Evolutionary conservation across 225 moss, liverwort and hornwort species (phyloP), one percentile per base, ranked within the genome.

Genomic region (Pleurozium schreberi): DNA sequence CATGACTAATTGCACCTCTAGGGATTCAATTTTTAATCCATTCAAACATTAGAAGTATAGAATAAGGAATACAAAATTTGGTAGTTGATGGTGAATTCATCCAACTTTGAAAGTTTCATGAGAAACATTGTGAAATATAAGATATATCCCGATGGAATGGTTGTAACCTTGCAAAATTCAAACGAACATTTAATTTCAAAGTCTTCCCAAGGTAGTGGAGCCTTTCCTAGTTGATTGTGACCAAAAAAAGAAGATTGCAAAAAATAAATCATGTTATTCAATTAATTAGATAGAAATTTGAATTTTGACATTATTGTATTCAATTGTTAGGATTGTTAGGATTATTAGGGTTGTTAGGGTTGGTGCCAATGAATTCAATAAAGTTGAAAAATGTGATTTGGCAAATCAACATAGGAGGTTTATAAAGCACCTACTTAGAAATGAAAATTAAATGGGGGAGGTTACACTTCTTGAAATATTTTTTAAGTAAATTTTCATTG

Each of bases 321-420:
- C 8, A 14, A 4, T 14, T 1, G 69, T 69, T 1, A 25, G 0
- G 14, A 4, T 40, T 69, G 7, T 69, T 0, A 40, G 1, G 14
- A 6, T 14, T 1, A 40, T 69, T 1, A 25, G 0, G 14, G 4
- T 40, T 69, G 7, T 69, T 0, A 40, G 1, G 14, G 7, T 40
- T 69, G 23, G 22, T 68, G 1, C 13, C 7, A 8, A 12, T 4
- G 7, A 68, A n/a, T n/a, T 68, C 4, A 22, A 38, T 67, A 67
- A 38, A 22, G 21, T n/a, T 38, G 0, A 2, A 15, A 68, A n/a
- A 21, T 38, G 68, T 68, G n/a, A 68, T 68, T n/a, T n/a, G 1
- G 0, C 3, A 68, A n/a, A 68, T 12, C 7, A 33, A 75, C 5
- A 8, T 12, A 8, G 34, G 19, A 75, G 8, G 50, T 50, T 3